Base-by-base conservation (phyloP, 352 stramenopile genomes). In the Peronospora farinosa region DNA sequence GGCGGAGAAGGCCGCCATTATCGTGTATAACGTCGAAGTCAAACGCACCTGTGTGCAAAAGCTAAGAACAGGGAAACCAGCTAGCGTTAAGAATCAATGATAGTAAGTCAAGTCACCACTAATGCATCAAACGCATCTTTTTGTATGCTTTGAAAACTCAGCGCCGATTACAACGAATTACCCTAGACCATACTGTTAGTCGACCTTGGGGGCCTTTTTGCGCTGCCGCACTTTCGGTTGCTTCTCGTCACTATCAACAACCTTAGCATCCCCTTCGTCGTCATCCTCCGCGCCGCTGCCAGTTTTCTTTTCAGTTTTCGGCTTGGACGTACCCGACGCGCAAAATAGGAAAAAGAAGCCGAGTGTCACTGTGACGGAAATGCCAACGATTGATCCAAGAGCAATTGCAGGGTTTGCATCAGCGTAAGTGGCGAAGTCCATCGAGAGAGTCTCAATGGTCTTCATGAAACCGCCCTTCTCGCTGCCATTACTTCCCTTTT, bases 201-300 rank as follows among this genome's bases (percentile, higher is more conserved):
- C 75, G 31, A 75, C 75, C 41, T 82, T 78, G 13, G 80, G 80
- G 8, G 75, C 75, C 48, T 88, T 91, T 67, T 89, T 89, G 54
- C 80, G 76, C 63, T 86, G 80, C 39, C 80, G 77, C 35, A 88
- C 45, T 56, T 84, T 91, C 40, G 68, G 58, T 31, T 71, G 51
- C 51, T 66, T 67, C 9, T 69, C 63, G 31, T 69, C 65, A 48
- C 47, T 70, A 21, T 62, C 69, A 31, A 63, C 56, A 38, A 37
- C 56, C 52, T 77, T 76, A 12, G 65, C 60, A 8, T 75, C 65
- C 12, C 67, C 65, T 41, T 72, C 65, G 21, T 63, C 54, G 3
- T 67, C 58, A 19, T 78, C 60, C 31, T 77, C 56, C 17, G 39
- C 42, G 25, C 57, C 49, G 12, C 74, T 68, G 32, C 72, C 65